Conservation (phyloP, 805 yeast genomes). For the Kluyveromyces aestuarii region DNA sequence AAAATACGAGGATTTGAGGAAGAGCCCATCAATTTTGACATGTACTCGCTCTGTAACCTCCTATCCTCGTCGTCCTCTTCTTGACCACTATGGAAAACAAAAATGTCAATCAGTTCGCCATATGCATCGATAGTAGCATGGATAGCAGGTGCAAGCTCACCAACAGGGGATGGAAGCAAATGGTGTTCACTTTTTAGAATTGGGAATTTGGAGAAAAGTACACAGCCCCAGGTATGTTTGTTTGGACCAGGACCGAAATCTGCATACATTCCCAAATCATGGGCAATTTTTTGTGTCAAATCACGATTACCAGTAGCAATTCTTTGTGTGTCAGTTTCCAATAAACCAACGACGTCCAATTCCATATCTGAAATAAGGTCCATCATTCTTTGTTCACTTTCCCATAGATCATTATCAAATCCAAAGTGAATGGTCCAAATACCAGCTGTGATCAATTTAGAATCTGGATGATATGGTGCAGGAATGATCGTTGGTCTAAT, state of each 20-base stretch:
- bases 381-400: slow-evolving; percentile 83
- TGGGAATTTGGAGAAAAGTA: slow-evolving; percentile 87
- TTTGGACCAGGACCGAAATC: slow-evolving; percentile 98
- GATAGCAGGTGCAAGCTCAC: slow-evolving; percentile 96
- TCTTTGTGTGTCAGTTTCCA: slow-evolving; percentile 91
- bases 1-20: slow-evolving; percentile 77
- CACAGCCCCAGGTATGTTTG: slow-evolving; percentile 97
- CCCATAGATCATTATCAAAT: slow-evolving; percentile 97
- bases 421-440: slow-evolving; percentile 99
- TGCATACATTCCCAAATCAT: slow-evolving; percentile 87
- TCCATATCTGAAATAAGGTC: slow-evolving; percentile 77
- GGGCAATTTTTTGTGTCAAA: slow-evolving; percentile 82
- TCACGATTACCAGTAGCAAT: slow-evolving; percentile 94
- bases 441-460: slow-evolving; percentile 80
- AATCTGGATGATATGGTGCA: slow-evolving; percentile 55
- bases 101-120: slow-evolving; percentile 80
- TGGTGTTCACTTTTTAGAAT: slow-evolving; percentile 85
- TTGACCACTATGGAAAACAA: slow-evolving; percentile 97
- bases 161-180: slow-evolving; percentile 91
- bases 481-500: slow-evolving; percentile 39
- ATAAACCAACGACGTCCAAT: slow-evolving; percentile 80
- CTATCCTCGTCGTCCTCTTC: slow-evolving; percentile 96
- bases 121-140: slow-evolving; percentile 91
- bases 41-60: slow-evolving; percentile 68
- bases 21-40: slow-evolving; percentile 73